Percentiles rank a stretch among this genome's conserved stretches.
phyloP scores from a whole-genome alignment of 768 basidiomycete species.

The Sarcodon sp. region DNA sequence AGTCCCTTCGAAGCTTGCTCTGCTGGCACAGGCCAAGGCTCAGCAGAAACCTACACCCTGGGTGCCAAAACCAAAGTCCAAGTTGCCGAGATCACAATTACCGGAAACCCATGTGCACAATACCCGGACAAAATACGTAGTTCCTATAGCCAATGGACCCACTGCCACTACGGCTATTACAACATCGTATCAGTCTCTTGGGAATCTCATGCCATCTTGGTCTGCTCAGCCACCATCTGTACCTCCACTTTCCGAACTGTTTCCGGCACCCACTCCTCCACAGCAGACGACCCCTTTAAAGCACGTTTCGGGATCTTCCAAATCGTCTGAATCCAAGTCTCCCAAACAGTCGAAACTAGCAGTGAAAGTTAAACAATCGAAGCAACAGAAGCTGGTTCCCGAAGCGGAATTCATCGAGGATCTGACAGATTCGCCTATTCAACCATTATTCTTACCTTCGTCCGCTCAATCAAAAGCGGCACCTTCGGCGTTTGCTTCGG shows the following conservation, averaged over 20 bases:
- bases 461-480: slow-evolving; percentile 49
- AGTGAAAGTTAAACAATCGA: slow-evolving; percentile 53
- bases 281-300: neutral
- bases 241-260: slow-evolving; percentile 12
- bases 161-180: slow-evolving; percentile 81
- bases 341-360: slow-evolving; percentile 61
- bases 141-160: slow-evolving; percentile 70
- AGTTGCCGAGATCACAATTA: slow-evolving; percentile 7
- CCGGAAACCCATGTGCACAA: slow-evolving; percentile 23
- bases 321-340: slow-evolving; percentile 8
- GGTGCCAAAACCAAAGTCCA: slow-evolving; percentile 13
- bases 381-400: slow-evolving; percentile 24
- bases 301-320: neutral
- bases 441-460: slow-evolving; percentile 46
- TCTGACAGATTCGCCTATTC: slow-evolving; percentile 13
- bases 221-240: slow-evolving; percentile 1
- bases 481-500: slow-evolving; percentile 44
- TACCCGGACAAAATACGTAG: slow-evolving; percentile 55
- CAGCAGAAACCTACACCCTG: slow-evolving; percentile 12
- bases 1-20: slow-evolving; percentile 57
- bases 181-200: slow-evolving; percentile 64
- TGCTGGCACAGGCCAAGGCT: slow-evolving; percentile 54
- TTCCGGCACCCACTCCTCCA: slow-evolving; percentile 7
- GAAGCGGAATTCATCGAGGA: slow-evolving; percentile 25
- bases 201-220: slow-evolving; percentile 31